Conservation (phyloP, 306 rosid species). For the apple (Malus domestica) region ASM211411v1 NC_041793.1:44034501-44035000, state of each 20-base stretch:
- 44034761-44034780: constrained; percentile 34
- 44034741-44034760: constrained; percentile 41
- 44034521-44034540: constrained; percentile 27
- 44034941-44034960: constrained; percentile 50
- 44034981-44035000: constrained; percentile 42
- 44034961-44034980: constrained; percentile 26
- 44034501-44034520: constrained; percentile 62
- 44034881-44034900: constrained; percentile 60
- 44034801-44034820: constrained; percentile 22
- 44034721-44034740: constrained; percentile 32
- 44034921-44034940: constrained; percentile 28
- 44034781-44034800: not conserved
- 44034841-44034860: constrained; percentile 11
- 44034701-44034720: constrained; percentile 11
- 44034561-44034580: constrained; percentile 45
- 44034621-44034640: constrained; percentile 39
- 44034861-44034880: constrained; percentile 47
- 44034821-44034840: constrained; percentile 25
- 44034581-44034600: constrained; percentile 45
- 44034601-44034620: constrained; percentile 17
- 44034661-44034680: too few species aligned
- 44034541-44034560: constrained; percentile 34
- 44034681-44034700: constrained; percentile 31
- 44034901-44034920: constrained; percentile 34
- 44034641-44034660: constrained; percentile 25